Evolutionary conservation across 768 basidiomycete genomes (phyloP).

Genomic region (Panellus pusillus): DNA sequence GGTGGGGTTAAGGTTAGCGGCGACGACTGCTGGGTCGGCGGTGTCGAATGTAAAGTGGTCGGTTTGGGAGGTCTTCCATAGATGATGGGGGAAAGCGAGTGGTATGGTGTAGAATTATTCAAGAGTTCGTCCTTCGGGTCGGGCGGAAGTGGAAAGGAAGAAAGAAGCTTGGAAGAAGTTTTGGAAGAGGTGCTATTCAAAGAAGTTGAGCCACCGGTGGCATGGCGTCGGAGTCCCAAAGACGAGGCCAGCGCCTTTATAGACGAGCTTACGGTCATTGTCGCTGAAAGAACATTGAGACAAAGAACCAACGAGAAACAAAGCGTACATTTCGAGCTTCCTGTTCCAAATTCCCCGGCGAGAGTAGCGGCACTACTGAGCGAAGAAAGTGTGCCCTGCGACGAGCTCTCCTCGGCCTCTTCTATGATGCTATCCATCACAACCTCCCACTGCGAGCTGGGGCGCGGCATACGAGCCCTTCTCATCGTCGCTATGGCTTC

Average conservation of each 20-base stretch:
- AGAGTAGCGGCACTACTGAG: constrained; percentile 32
- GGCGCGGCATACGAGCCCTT: constrained; percentile 44
- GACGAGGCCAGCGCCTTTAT: constrained; percentile 77
- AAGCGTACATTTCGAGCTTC: constrained; percentile 56
- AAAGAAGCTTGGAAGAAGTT: constrained; percentile 21
- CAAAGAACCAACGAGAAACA: constrained; percentile 9
- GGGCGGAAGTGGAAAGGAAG: constrained; percentile 19
- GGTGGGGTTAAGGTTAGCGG: constrained; percentile 30
- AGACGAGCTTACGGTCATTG: constrained; percentile 67
- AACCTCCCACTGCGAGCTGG: constrained; percentile 82
- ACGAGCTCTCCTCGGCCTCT: constrained; percentile 60
- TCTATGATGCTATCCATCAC: constrained; percentile 79
- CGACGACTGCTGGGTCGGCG: constrained; percentile 21
- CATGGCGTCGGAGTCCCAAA: constrained; percentile 61
- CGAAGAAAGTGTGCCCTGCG: constrained; percentile 51
- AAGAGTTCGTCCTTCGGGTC: constrained; percentile 36
- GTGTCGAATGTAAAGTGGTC: constrained; percentile 49
- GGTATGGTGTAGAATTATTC: constrained; percentile 44
- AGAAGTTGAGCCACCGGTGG: constrained; percentile 25
- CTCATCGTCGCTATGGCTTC: constrained; percentile 22
- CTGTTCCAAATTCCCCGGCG: constrained; percentile 74
- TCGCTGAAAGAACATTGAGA: constrained; percentile 32
- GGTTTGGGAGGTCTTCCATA: constrained; percentile 36
- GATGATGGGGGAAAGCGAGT: constrained; percentile 35
- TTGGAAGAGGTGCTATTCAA: constrained; percentile 23